Percentiles rank a stretch among this genome's conserved stretches.
Conservation (phyloP, 768 basidiomycete genomes). For the Lactarius hatsudake region DNA sequence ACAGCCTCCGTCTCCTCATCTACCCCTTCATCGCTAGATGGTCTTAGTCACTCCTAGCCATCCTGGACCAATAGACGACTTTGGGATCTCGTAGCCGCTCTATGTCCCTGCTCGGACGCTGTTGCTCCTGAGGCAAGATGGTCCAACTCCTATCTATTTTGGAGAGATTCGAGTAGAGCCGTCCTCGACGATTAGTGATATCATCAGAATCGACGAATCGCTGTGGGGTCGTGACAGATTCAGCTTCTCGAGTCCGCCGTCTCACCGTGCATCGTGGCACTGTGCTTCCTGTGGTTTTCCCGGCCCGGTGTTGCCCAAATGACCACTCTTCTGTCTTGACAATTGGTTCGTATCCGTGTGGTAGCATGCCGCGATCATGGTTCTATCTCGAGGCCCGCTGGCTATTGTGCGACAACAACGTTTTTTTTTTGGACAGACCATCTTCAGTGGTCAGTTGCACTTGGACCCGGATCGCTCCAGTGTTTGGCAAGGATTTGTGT, state of each 20-base stretch:
- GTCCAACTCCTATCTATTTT: background rate
- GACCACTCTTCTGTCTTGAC: background rate
- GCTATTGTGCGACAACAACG: background rate
- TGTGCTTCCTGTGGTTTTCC: background rate
- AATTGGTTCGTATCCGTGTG: background rate
- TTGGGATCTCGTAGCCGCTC: background rate
- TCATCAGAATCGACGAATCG: background rate
- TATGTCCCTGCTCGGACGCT: background rate
- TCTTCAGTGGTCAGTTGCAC: background rate
- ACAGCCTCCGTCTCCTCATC: background rate
- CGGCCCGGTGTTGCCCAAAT: background rate
- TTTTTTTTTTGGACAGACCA: background rate
- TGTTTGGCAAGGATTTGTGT: background rate
- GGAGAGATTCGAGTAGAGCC: background rate
- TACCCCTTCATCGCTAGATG: background rate
- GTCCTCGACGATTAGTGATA: background rate
- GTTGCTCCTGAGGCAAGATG: background rate
- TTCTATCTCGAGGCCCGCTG: background rate
- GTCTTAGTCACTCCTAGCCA: background rate
- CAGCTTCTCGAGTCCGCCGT: background rate
- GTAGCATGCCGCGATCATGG: background rate
- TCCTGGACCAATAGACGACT: background rate
- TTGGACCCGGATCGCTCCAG: background rate
- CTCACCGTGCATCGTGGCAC: background rate
- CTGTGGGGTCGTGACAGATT: background rate